Evolutionary conservation across 768 basidiomycete species (phyloP).

Genomic region (Atractiella rhizophila): DNA sequence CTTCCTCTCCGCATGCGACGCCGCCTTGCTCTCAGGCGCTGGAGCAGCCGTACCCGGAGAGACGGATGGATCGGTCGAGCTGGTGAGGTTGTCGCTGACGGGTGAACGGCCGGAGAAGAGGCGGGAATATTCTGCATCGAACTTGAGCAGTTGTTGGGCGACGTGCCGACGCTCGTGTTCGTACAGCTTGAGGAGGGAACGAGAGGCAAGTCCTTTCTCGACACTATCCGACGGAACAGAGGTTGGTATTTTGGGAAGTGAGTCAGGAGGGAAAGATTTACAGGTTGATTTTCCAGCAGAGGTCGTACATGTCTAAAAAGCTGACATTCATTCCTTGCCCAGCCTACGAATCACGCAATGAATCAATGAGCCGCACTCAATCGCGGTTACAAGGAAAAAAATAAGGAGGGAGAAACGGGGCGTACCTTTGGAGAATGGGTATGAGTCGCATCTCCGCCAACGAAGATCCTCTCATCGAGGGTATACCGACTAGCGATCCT

Average conservation of each 20-base stretch:
- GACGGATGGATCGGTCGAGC: not conserved
- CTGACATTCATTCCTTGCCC: too few relatives aligned
- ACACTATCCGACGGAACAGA: too few relatives aligned
- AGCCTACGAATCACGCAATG: too few relatives aligned
- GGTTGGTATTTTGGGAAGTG: too few relatives aligned
- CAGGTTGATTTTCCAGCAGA: slow-evolving; percentile 18
- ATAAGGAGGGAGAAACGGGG: too few relatives aligned
- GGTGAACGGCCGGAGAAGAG: slow-evolving; percentile 16
- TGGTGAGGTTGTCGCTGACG: slow-evolving; percentile 12
- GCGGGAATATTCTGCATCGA: slow-evolving; percentile 17
- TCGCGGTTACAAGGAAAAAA: too few relatives aligned
- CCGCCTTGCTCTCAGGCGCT: slow-evolving; percentile 10
- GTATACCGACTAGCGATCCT: slow-evolving; percentile 17
- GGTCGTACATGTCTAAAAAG: slow-evolving; percentile 18
- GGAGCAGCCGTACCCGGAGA: slow-evolving; percentile 5
- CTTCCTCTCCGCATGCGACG: slow-evolving; percentile 8
- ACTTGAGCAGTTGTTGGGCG: slow-evolving; percentile 16
- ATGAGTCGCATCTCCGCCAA: slow-evolving; percentile 17
- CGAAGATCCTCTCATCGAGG: slow-evolving; percentile 17
- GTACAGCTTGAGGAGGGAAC: slow-evolving; percentile 14
- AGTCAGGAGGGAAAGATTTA: too few relatives aligned
- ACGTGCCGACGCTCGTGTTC: slow-evolving; percentile 16
- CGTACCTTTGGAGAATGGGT: slow-evolving; percentile 18
- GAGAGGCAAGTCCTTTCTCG: slow-evolving; percentile 16
- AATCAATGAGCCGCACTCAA: too few relatives aligned